Conservation (phyloP, 2,329 filamentous ascomycete genomes). For the Scedosporium boydii region DNA sequence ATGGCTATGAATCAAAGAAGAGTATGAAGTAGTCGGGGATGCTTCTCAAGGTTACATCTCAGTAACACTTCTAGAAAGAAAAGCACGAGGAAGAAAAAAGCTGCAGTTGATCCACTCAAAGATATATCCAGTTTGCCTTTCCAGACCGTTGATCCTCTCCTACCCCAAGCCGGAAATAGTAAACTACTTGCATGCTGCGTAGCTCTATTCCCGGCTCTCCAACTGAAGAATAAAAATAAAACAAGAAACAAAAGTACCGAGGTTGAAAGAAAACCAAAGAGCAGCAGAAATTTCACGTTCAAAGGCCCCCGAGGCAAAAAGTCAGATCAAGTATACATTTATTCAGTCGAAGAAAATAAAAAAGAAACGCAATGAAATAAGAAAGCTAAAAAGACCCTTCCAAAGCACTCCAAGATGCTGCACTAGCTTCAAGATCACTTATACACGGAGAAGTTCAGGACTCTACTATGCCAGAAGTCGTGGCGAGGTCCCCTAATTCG, state of each 20-base stretch:
- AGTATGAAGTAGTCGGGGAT: neutral
- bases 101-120: too few relatives aligned
- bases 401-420: slow-evolving; percentile 19
- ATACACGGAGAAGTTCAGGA: neutral
- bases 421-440: slow-evolving; percentile 27
- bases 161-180: too few relatives aligned
- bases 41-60: neutral
- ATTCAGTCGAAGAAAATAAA: neutral
- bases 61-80: too few relatives aligned
- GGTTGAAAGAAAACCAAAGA: too few relatives aligned
- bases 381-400: slow-evolving; percentile 17
- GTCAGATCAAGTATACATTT: neutral
- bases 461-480: neutral
- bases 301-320: neutral
- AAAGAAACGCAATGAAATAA: neutral
- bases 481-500: neutral
- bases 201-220: too few relatives aligned
- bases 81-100: too few relatives aligned
- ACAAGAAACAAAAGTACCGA: too few relatives aligned
- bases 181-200: too few relatives aligned
- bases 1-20: neutral
- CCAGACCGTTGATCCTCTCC: too few relatives aligned
- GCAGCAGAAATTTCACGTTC: too few relatives aligned
- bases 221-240: too few relatives aligned
- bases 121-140: too few relatives aligned